Evolutionary conservation across 2,329 filamentous ascomycete species (phyloP).

Genomic region (Aspergillus brunneoviolaceus): DNA sequence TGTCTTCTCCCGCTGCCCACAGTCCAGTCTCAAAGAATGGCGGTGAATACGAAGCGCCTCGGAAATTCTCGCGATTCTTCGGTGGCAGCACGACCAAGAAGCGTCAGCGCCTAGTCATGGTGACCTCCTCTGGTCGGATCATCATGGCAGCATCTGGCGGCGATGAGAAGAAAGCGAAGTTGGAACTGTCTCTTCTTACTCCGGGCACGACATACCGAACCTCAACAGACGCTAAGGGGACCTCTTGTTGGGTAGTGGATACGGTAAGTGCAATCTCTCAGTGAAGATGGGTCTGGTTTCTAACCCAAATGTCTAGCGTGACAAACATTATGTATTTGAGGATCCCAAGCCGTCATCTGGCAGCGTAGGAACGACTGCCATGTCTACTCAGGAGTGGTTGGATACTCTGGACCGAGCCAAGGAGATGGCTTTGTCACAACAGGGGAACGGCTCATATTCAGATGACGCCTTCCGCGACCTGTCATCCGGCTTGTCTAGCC

Average conservation of each 20-base stretch:
- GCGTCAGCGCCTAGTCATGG: constrained; percentile 86
- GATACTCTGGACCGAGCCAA: constrained; percentile 82
- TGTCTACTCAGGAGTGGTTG: constrained; percentile 85
- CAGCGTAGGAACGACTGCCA: constrained; percentile 62
- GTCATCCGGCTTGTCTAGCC: constrained; percentile 70
- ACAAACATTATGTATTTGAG: constrained; percentile 90
- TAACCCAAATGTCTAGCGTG: constrained; percentile 58
- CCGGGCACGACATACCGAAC: constrained; percentile 76
- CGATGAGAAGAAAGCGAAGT: constrained; percentile 92
- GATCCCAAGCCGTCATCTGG: constrained; percentile 74
- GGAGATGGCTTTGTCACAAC: constrained; percentile 77
- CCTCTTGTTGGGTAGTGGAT: constrained; percentile 86
- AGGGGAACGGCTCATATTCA: constrained; percentile 64
- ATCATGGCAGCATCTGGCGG: constrained; percentile 88
- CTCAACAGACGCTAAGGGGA: constrained; percentile 80
- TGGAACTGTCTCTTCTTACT: constrained; percentile 80
- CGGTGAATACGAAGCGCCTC: constrained; percentile 66
- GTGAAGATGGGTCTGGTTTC: constrained; percentile 21
- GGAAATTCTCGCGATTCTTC: constrained; percentile 92
- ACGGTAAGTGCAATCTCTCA: constrained; percentile 65
- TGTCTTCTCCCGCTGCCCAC: constrained; percentile 73
- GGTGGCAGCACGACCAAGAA: constrained; percentile 89
- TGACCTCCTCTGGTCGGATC: constrained; percentile 87
- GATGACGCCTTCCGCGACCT: constrained; percentile 69
- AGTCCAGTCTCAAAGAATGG: constrained; percentile 70